Evolutionary conservation across 306 rosid genomes (phyloP).

Genomic region (Oxytropis ochrocephala): DNA sequence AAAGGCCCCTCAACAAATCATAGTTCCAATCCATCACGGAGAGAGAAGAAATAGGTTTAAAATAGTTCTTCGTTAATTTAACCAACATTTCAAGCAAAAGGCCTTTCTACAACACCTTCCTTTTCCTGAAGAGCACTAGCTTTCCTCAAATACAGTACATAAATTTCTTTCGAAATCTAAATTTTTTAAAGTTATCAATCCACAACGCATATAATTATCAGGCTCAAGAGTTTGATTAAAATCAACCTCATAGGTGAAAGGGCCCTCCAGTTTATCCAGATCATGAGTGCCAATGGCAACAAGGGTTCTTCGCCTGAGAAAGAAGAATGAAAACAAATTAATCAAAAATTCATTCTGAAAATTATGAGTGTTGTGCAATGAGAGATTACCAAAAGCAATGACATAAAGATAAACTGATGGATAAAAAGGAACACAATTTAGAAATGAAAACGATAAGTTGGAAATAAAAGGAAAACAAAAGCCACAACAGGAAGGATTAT

Average conservation of each 20-base stretch:
- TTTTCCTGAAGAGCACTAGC: background rate
- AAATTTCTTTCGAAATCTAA: background rate
- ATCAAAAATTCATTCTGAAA: background rate
- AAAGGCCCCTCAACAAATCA: background rate
- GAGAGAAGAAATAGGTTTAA: background rate
- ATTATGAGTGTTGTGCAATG: background rate
- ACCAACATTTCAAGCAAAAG: background rate
- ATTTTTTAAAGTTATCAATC: background rate
- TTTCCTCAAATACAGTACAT: background rate
- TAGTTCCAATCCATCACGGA: background rate
- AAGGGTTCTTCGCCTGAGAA: too few relatives aligned
- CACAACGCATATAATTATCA: background rate
- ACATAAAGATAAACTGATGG: background rate
- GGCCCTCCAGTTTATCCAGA: too few relatives aligned
- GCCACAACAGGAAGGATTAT: too few relatives aligned
- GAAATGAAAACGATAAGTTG: background rate
- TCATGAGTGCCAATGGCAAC: too few relatives aligned
- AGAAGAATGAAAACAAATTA: constrained; percentile 8
- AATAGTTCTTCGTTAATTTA: background rate
- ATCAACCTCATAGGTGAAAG: too few relatives aligned
- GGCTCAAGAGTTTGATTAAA: constrained; percentile 11
- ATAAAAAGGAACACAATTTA: background rate
- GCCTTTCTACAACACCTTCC: background rate
- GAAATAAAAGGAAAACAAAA: too few relatives aligned
- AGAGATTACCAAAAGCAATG: background rate